Evolutionary conservation across 78 protist genomes (phyloP), one percentile per base, ranked within the genome.

Genomic region (Monocercomonoides exilis): DNA sequence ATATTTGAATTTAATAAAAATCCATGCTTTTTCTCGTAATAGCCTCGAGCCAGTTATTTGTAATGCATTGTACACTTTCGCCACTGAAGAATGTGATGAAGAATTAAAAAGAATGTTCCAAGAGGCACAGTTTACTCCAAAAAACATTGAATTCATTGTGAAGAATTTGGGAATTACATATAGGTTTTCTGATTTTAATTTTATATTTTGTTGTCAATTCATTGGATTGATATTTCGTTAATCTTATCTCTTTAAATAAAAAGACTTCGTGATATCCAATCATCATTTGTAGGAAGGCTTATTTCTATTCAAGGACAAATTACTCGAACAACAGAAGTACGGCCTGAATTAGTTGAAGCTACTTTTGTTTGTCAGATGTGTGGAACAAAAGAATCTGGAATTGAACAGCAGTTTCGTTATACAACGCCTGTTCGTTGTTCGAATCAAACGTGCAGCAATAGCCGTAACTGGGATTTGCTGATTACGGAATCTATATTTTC

Each of bases 261-360:
- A 45, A 87, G 85, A 41, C 45, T 95, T 44, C 91, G 96, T 41
- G 95, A 94, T 1, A 11, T 94, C 32, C 32, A 88, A 36, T 63
- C 96, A 3, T 36, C 42, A 0, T 32, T 43, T 1, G 44, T 96
- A 0, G 98, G 98, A 0, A 84, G 87, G 36, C 92, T 97, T 1
- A 46, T 70, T 41, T 38, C 93, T 41, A 79, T 98, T 36, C 34
- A 84, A 0, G 99, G 99, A 54, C 96, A 99, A 0, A 98, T 98
- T 0, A 97, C 98, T 38, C 94, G 99, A 46, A 90, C 98, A 0
- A 63, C 96, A 1, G 98, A 97, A 41, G 95, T 96, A 2, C 92
- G 98, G 29, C 99, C 99, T 0, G 99, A 98, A 92, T 95, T 98
- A 0, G 11, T 94, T 34, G 3, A 33, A 0, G 99, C 96, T 11